Base-by-base conservation (phyloP, 495 filamentous ascomycete genomes). In the Filosporella fistucella region DNA sequence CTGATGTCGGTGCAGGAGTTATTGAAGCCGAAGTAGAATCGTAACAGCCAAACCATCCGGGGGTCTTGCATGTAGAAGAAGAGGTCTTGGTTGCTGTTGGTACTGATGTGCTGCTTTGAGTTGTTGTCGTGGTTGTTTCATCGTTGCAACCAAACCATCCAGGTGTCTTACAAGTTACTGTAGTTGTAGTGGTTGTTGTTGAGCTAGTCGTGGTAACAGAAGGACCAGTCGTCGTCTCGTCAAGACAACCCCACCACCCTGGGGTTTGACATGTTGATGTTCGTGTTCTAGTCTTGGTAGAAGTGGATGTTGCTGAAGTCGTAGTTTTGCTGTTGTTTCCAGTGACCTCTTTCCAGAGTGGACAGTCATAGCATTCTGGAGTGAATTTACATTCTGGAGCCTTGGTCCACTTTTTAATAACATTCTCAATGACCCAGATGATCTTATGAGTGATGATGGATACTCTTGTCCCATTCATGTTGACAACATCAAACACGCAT, bases 401-500 rank as follows among this genome's bases (percentile, higher is more conserved):
- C 8, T 71, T 67, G 41, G 89, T 85, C 49, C 96, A 97, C 51
- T 75, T 78, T 58, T 85, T 74, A 42, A 96, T 74, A 8, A 97
- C 89, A 63, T 96, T 86, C 18, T 75, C 71, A 50, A 97, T 95
- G 30, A 96, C 90, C 18, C 68, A 76, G 35, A 78, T 75, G 56
- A 98, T 96, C 56, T 82, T 85, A 63, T 98, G 93, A 20, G 84
- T 90, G 7, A 85, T 82, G 25, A 94, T 73, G 5, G 85, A 86
- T 8, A 94, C 85, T 13, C 94, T 78, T 86, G 93, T 96, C 25
- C 88, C 86, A 58, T 90, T 83, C 59, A 96, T 89, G 20, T 68
- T 79, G 23, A 97, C 91, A 0, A 89, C 89, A 61, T 98, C 91
- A 61, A 95, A 98, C 5, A 83, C 74, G 61, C 94, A 97, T 61